Evolutionary conservation across 768 basidiomycete species (phyloP).

Genomic region (Sporobolomyces pararoseus): DNA sequence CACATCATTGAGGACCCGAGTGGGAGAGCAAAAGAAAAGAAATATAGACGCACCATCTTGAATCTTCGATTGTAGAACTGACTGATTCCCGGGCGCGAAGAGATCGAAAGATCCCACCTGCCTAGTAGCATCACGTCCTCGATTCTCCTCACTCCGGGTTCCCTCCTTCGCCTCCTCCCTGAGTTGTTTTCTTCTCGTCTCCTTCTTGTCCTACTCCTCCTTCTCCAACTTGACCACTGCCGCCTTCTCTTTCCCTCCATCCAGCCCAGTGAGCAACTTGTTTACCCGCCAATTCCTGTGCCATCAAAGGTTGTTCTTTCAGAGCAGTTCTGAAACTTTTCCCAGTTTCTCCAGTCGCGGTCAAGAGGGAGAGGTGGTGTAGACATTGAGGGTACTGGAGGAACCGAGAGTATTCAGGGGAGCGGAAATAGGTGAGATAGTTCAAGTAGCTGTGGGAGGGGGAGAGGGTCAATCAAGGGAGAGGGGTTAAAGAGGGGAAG

Average conservation of each 20-base stretch:
- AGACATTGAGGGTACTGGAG: conserved; percentile 43
- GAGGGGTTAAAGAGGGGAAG: neutral
- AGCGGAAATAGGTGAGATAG: conserved; percentile 42
- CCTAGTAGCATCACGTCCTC: too few species aligned
- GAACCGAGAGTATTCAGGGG: conserved; percentile 39
- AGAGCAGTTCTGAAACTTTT: conserved; percentile 29
- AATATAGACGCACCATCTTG: too few species aligned
- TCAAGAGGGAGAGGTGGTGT: conserved; percentile 40
- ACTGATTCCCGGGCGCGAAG: too few species aligned
- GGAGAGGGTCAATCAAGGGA: neutral
- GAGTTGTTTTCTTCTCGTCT: too few species aligned
- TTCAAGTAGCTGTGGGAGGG: conserved; percentile 34
- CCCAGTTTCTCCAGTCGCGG: conserved; percentile 13
- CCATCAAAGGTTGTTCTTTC: conserved; percentile 27
- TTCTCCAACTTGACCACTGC: neutral
- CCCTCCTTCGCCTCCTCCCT: too few species aligned
- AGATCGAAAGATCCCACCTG: too few species aligned
- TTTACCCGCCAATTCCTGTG: conserved; percentile 39
- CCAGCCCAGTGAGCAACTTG: conserved; percentile 42
- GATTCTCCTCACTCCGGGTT: too few species aligned
- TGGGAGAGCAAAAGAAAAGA: too few species aligned
- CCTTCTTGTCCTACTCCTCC: neutral
- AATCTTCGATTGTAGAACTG: too few species aligned
- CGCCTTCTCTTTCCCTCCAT: conserved; percentile 38
- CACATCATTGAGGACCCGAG: too few species aligned